Evolutionary conservation across 2,329 filamentous ascomycete genomes (phyloP).

Genomic region (Xylariomycetidae sp.): DNA sequence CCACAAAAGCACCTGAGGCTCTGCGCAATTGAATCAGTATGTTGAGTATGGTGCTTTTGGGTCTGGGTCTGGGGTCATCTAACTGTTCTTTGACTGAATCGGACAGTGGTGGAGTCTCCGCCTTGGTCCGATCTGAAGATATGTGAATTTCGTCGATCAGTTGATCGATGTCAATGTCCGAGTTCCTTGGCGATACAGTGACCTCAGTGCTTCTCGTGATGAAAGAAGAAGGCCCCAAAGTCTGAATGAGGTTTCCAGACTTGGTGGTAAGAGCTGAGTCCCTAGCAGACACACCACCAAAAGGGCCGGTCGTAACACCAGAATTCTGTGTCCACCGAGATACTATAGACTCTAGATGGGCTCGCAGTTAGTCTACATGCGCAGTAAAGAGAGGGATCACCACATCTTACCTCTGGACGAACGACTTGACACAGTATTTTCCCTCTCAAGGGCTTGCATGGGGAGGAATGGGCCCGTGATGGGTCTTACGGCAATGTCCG

Average conservation of each 20-base stretch:
- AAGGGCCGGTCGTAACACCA: conserved; percentile 26
- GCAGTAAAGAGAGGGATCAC: neutral
- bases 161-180: conserved; percentile 29
- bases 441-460: conserved; percentile 14
- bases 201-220: conserved; percentile 37
- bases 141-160: conserved; percentile 34
- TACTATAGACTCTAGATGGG: conserved; percentile 35
- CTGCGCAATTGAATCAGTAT: conserved; percentile 5
- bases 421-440: conserved; percentile 19
- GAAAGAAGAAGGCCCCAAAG: conserved; percentile 37
- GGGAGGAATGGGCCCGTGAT: conserved; percentile 10
- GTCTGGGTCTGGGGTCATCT: no score
- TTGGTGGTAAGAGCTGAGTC: conserved; percentile 24
- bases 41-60: neutral
- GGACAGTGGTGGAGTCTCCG: conserved; percentile 23
- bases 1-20: conserved; percentile 16
- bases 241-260: conserved; percentile 32
- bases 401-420: conserved; percentile 30
- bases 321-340: conserved; percentile 39
- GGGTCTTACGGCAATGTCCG: conserved; percentile 14
- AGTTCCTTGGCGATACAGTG: conserved; percentile 27
- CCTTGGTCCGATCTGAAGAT: conserved; percentile 23
- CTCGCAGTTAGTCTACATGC: conserved; percentile 10
- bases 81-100: no score
- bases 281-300: conserved; percentile 26